A percentile compares a stretch with the other conserved stretches of the same genome.
Conservation (phyloP, 257 asterid genomes). For the Fraxinus excelsior region DNA sequence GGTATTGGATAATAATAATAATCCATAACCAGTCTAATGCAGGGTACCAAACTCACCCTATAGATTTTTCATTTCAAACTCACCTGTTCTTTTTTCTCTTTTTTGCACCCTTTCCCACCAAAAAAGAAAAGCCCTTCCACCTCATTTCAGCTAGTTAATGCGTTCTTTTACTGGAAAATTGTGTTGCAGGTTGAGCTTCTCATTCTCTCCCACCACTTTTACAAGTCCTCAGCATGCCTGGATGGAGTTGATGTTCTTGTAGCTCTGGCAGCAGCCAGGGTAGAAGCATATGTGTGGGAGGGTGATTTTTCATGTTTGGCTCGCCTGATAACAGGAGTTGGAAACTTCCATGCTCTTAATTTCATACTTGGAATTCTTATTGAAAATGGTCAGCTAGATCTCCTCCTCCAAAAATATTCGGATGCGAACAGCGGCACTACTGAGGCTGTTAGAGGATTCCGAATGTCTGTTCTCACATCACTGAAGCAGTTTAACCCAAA, state of each 20-base stretch:
- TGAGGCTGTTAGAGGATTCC: constrained; percentile 88
- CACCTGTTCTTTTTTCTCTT: constrained; percentile 1
- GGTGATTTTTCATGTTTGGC: constrained; percentile 97
- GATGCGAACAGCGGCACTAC: constrained; percentile 77
- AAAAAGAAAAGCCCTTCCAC: background rate
- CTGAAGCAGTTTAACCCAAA: constrained; percentile 86
- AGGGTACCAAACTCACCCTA: background rate
- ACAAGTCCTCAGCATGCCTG: constrained; percentile 92
- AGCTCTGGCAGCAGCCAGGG: constrained; percentile 96
- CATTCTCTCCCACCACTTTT: constrained; percentile 95
- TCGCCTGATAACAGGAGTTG: constrained; percentile 96
- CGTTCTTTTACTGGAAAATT: constrained; percentile 18
- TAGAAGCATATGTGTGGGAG: constrained; percentile 92
- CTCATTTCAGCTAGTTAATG: constrained; percentile 11
- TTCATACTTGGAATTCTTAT: constrained; percentile 94
- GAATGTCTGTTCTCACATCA: constrained; percentile 96
- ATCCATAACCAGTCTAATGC: too few relatives aligned
- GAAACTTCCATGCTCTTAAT: constrained; percentile 88
- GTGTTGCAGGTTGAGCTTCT: constrained; percentile 92
- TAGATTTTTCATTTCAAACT: background rate
- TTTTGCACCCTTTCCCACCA: background rate
- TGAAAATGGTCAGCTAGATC: constrained; percentile 93
- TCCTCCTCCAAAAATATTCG: constrained; percentile 90
- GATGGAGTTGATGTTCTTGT: constrained; percentile 99
- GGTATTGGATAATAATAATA: too few relatives aligned